Evolutionary conservation across 345 rosid genomes (phyloP).

Genomic region (Lepidium africanum): DNA sequence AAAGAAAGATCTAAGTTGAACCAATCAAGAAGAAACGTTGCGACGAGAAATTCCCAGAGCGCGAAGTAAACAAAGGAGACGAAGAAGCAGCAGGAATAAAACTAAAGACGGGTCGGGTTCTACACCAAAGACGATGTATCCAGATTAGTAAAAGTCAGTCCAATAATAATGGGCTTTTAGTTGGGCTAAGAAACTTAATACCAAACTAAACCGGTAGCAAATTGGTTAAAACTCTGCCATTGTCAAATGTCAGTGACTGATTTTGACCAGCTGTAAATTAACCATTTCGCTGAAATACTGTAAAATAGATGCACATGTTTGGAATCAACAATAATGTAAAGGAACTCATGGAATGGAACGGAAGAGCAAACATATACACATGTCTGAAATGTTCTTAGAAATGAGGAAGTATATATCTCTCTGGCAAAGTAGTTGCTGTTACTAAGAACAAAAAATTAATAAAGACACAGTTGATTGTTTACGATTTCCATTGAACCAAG

Average conservation of each 20-base stretch:
- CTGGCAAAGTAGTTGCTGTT: conserved; percentile 11
- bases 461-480: not conserved
- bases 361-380: not conserved
- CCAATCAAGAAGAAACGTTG: not conserved
- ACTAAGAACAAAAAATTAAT: not conserved
- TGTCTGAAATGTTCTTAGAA: conserved; percentile 7
- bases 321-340: no score
- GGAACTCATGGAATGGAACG: no score
- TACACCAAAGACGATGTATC: not conserved
- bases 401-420: not conserved
- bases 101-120: not conserved
- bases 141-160: conserved; percentile 5
- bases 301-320: no score
- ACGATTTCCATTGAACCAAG: conserved; percentile 8
- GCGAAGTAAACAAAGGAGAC: not conserved
- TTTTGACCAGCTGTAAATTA: no score
- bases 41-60: conserved; percentile 13
- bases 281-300: no score
- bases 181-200: not conserved
- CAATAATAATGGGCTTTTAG: not conserved
- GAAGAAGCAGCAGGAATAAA: not conserved
- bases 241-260: no score
- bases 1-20: not conserved
- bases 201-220: not conserved
- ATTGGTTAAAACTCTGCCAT: no score